Evolutionary conservation across 2,329 filamentous ascomycete genomes (phyloP), one percentile per base, ranked within the genome.

Genomic region (Thermoascus crustaceus): DNA sequence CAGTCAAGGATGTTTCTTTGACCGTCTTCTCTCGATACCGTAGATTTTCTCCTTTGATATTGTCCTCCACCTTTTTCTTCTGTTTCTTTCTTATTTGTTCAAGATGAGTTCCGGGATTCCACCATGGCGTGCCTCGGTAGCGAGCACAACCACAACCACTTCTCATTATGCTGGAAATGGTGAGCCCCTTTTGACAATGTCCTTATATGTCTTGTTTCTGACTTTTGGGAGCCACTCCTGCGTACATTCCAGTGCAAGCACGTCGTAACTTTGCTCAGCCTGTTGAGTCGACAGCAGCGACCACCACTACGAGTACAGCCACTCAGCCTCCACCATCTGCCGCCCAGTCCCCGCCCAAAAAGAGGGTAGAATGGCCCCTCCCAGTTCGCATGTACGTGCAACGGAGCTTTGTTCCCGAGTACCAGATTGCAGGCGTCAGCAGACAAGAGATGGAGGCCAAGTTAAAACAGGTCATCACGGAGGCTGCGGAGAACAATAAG

Each of bases 341-440:
- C 40, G 48, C 58, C 16, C 57, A 64, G 44, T 58, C 66, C 32
- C 58, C 57, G 32, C 47, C 42, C 36, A 63, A 43, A 69, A 72
- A 58, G 64, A 65, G 71, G 82, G 66, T 79, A 50, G 77, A 82
- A 49, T 96, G 86, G 81, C 80, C 87, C 20, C 68, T 76, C 27
- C 76, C 81, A n/a, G 85, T 96, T 41, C 83, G 87, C 49, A 71
- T 74, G 46, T 96, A 95, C 64, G 89, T 96, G 20, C 82, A 87
- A 53, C 80, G 87, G 53, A 88, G 87, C 17, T 96, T 96, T 57
- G 78, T 84, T 33, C 75, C 78, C 17, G 75, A 78, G 39, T 84
- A 87, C 55, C 68, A 79, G 45, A 72, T 83, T 43, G 52, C 72
- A 4, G 72, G 74, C 24, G 75, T 88, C 30, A 60, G 67, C 33